phyloP scores from a whole-genome alignment of 768 basidiomycete species.

The Tubosaeta sp. region DNA sequence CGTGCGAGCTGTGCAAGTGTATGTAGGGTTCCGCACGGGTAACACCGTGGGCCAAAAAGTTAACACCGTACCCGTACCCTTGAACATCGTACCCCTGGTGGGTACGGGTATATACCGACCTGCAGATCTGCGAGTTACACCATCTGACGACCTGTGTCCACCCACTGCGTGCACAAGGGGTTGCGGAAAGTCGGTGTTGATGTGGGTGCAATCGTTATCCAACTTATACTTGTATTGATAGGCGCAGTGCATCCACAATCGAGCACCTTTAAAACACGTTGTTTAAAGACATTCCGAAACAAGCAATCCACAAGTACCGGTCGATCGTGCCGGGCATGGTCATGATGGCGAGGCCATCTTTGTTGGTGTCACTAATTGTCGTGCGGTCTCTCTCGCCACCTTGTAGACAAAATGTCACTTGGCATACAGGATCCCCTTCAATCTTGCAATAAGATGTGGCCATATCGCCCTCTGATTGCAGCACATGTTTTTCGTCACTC shows the following conservation, averaged over 20 bases:
- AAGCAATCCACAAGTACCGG: background rate
- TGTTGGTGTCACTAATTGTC: too few species aligned
- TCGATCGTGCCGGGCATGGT: too few species aligned
- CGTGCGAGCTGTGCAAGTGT: slow-evolving; percentile 80
- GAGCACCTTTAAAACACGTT: background rate
- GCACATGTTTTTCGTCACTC: too few species aligned
- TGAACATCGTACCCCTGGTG: background rate
- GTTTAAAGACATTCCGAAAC: background rate
- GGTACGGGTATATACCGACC: background rate
- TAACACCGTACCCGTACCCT: background rate
- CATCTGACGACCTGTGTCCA: background rate
- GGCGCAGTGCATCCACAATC: background rate
- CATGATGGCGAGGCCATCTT: too few species aligned
- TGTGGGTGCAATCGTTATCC: background rate
- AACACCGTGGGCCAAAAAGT: background rate
- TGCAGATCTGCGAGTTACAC: background rate
- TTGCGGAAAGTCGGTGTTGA: slow-evolving; percentile 2
- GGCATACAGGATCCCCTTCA: too few species aligned
- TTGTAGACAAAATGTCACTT: too few species aligned
- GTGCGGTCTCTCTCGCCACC: too few species aligned
- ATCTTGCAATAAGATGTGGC: too few species aligned
- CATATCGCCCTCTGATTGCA: too few species aligned
- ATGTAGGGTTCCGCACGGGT: slow-evolving; percentile 21
- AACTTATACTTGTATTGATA: background rate
- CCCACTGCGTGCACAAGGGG: background rate